Conservation (phyloP, 257 asterid genomes). For the Osmanthus fragrans region DNA sequence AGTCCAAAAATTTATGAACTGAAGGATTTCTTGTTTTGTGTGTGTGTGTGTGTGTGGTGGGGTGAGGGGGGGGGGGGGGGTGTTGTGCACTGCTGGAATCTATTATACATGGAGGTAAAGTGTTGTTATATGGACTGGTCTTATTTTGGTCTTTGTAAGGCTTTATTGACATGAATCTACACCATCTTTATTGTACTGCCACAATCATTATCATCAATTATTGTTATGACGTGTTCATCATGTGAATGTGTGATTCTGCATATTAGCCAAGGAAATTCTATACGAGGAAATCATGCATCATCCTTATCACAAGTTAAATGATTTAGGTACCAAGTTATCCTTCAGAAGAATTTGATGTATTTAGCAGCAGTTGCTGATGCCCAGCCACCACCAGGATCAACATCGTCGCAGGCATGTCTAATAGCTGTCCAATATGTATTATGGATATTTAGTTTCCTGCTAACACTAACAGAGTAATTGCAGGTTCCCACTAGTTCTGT, state of each 20-base stretch:
- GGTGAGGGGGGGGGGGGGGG: too few relatives aligned
- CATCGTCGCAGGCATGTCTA: slow-evolving; percentile 57
- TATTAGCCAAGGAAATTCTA: neutral
- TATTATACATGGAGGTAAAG: neutral
- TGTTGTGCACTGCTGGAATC: neutral
- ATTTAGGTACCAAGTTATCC: slow-evolving; percentile 79
- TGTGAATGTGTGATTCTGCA: neutral
- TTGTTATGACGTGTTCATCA: neutral
- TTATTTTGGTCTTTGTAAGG: neutral
- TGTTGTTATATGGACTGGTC: neutral
- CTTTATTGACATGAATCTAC: neutral
- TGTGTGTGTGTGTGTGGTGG: too few relatives aligned
- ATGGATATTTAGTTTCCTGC: slow-evolving; percentile 8
- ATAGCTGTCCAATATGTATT: slow-evolving; percentile 1
- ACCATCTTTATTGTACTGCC: neutral
- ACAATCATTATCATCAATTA: neutral
- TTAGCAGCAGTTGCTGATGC: slow-evolving; percentile 99
- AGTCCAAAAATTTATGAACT: neutral
- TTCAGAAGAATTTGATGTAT: slow-evolving; percentile 91
- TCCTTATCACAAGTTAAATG: slow-evolving; percentile 1
- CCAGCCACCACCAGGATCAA: slow-evolving; percentile 78
- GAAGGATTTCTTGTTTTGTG: too few relatives aligned
- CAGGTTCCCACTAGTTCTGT: slow-evolving; percentile 54
- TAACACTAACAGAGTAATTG: slow-evolving; percentile 19
- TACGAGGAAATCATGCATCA: neutral